These are phyloP conservation scores for Rhododendron ovatum DNA, from an alignment of 148 eudicot genomes.

Conservation along the genomic window DNA sequence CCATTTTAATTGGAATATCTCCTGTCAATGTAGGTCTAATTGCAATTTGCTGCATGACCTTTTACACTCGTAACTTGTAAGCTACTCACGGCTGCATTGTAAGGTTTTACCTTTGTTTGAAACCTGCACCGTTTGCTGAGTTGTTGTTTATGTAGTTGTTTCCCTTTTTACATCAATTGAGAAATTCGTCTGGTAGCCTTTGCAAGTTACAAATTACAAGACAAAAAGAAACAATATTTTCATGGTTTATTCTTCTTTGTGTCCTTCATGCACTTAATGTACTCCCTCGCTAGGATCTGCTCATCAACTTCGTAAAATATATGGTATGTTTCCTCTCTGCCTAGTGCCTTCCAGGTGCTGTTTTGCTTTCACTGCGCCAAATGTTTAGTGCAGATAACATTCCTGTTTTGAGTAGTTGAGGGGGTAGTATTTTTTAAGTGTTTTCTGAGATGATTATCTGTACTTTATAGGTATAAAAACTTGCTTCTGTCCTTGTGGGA, in stretches of 20 bases:
- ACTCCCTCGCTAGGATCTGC: not conserved
- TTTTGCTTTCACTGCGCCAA: not conserved
- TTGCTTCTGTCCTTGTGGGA: slow-evolving; percentile 75
- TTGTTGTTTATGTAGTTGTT: not conserved
- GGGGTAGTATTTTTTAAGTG: not conserved
- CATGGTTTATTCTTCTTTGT: not conserved
- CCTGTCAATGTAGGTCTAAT: not conserved
- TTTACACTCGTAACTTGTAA: not conserved
- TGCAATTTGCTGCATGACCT: not conserved
- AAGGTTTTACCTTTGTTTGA: not conserved
- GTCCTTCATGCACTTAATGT: not conserved
- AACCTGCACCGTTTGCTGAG: not conserved
- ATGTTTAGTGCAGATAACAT: not conserved
- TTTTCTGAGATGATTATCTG: slow-evolving; percentile 10
- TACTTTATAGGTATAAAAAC: slow-evolving; percentile 78
- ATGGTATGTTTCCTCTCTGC: not conserved
- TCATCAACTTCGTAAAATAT: not conserved
- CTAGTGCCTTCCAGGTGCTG: not conserved
- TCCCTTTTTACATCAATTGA: not conserved
- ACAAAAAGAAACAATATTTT: not conserved
- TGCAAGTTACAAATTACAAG: slow-evolving; percentile 1
- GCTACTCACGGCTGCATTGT: not conserved
- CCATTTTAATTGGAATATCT: not conserved
- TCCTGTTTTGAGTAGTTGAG: not conserved
- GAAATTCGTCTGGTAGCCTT: not conserved